Percentiles rank a stretch among this genome's conserved stretches.
Conservation (phyloP, 108 stramenopile species). For the Skeletonema grethae region DNA sequence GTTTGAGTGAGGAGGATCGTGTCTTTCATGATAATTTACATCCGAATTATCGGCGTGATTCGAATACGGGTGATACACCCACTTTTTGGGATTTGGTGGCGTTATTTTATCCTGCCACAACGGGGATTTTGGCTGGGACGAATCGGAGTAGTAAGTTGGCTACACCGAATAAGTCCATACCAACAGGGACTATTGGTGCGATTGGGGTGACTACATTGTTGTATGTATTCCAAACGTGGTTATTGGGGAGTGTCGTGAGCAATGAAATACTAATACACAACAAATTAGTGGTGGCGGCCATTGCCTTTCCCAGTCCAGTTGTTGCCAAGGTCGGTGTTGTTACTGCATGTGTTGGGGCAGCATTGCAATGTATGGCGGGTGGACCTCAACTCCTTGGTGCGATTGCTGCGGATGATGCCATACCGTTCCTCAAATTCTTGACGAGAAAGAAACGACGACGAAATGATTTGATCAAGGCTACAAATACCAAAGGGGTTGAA, state of each 20-base stretch:
- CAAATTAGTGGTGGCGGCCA: conserved; percentile 59
- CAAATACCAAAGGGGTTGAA: background rate
- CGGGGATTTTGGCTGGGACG: conserved; percentile 83
- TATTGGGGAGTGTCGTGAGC: conserved; percentile 57
- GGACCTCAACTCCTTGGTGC: conserved; percentile 72
- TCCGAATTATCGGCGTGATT: conserved; percentile 53
- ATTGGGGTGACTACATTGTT: conserved; percentile 53
- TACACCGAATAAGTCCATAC: conserved; percentile 63
- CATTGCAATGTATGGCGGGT: conserved; percentile 65
- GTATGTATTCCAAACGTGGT: conserved; percentile 54
- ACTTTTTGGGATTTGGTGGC: conserved; percentile 67
- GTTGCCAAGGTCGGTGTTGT: conserved; percentile 77
- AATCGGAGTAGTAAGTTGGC: conserved; percentile 58
- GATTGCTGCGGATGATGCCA: conserved; percentile 63
- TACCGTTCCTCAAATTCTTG: conserved; percentile 60
- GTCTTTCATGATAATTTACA: conserved; percentile 52
- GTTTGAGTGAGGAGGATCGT: conserved; percentile 34
- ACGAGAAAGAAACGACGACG: conserved; percentile 5
- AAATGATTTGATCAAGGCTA: conserved; percentile 5
- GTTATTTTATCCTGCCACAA: conserved; percentile 79
- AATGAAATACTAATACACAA: conserved; percentile 58
- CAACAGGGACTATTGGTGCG: conserved; percentile 55
- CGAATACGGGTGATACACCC: conserved; percentile 69
- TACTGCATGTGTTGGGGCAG: conserved; percentile 64
- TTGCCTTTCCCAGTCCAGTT: conserved; percentile 64